A percentile compares a stretch with the other conserved stretches of the same genome.
phyloP scores from a whole-genome alignment of 352 stramenopile species.

The Peronospora farinosa region DNA sequence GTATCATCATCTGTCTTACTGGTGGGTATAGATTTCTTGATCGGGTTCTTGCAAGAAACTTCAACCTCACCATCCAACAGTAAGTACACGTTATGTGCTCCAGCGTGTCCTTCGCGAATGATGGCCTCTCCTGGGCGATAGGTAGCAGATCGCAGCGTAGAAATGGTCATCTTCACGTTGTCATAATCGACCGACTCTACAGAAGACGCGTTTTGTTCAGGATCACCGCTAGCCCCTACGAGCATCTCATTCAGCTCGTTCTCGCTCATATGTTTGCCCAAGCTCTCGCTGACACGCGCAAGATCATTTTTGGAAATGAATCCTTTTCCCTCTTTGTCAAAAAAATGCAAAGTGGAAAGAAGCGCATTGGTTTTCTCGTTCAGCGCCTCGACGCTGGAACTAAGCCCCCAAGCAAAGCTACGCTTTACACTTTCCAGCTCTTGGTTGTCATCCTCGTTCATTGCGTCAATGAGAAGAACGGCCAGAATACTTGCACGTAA shows the following conservation, averaged over 20 bases:
- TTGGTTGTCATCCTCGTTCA: slow-evolving; percentile 35
- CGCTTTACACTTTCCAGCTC: slow-evolving; percentile 35
- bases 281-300: slow-evolving; percentile 59
- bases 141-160: slow-evolving; percentile 58
- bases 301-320: slow-evolving; percentile 80
- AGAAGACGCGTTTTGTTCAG: slow-evolving; percentile 45
- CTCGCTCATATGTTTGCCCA: slow-evolving; percentile 66
- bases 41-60: slow-evolving; percentile 71
- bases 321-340: slow-evolving; percentile 72
- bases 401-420: slow-evolving; percentile 62
- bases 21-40: slow-evolving; percentile 28
- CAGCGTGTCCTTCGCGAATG: slow-evolving; percentile 61
- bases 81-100: slow-evolving; percentile 72
- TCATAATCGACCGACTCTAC: slow-evolving; percentile 66
- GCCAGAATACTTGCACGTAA: slow-evolving; percentile 74
- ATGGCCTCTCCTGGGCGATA: slow-evolving; percentile 65
- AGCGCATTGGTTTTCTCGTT: slow-evolving; percentile 63
- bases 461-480: slow-evolving; percentile 57
- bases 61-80: slow-evolving; percentile 72
- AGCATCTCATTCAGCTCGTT: slow-evolving; percentile 82
- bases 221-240: slow-evolving; percentile 64
- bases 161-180: slow-evolving; percentile 81
- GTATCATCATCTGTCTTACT: slow-evolving; percentile 12
- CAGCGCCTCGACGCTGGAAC: slow-evolving; percentile 58
- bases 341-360: slow-evolving; percentile 63